Base-by-base conservation (phyloP, 2,329 filamentous ascomycete species). In the Teratosphaeria epicoccoides region DNA sequence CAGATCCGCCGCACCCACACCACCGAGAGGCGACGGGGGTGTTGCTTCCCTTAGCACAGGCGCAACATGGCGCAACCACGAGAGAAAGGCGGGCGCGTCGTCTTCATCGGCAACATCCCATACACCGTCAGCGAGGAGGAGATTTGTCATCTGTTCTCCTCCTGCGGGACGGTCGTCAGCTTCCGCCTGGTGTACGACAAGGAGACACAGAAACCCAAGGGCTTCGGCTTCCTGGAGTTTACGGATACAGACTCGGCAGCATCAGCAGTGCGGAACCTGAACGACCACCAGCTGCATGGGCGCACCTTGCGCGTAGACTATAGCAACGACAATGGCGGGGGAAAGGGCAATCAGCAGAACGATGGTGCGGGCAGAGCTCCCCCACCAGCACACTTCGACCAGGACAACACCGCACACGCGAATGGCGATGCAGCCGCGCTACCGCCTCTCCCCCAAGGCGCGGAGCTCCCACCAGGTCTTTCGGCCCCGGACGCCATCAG, bases 171-270 rank as follows among this genome's bases (percentile, higher is more conserved):
- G 59, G 91, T 97, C 1, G 77, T 94, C 53, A 91, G 87, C 67
- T 97, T 97, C 68, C 83, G 91, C 49, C 79, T 97, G 47, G 91
- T 97, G 58, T 94, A 95, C 71, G 94, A 97, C 73, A 86, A 89
- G 49, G 91, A 97, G 65, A 96, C 90, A 2, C 90, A 91, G 43
- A 83, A 88, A 52, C 90, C 93, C 0, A 97, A 96, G 70, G 93
- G 93, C 17, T 98, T 95, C 68, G 93, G 93, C 29, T 98, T 97
- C 63, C 87, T 90, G 64, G 91, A 97, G 68, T 98, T 95, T 66
- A 86, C 88, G 51, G 93, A 97, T 66, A 83, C 87, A 54, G 91
- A 95, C 80, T 78, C 89, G 24, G 93, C 93, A 26, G 88, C 91
- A 33, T 95, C 89, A 2, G 93, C 93, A 2, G 91, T 97, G 46